Percentiles rank a stretch among this genome's conserved stretches.
These are phyloP conservation scores for Geranium brycei DNA, from an alignment of 345 rosid species.

Conservation along the genomic window DNA sequence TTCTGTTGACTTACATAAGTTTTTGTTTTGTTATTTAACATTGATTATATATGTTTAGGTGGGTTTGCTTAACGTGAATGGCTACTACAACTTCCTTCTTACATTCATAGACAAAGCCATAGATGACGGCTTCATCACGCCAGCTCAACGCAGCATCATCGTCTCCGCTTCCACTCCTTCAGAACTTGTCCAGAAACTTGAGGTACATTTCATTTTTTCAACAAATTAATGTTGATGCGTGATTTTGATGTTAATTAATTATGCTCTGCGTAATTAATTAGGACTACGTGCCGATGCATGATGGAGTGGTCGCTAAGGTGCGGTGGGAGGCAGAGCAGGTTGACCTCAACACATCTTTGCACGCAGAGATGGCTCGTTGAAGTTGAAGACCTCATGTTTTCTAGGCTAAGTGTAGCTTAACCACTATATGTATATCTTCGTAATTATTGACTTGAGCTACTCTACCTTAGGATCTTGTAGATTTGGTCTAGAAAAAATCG, in stretches of 20 bases:
- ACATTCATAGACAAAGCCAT: constrained; percentile 40
- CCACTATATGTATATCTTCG: no score
- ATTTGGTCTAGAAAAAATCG: no score
- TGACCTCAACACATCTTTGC: constrained; percentile 37
- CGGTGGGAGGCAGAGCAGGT: constrained; percentile 56
- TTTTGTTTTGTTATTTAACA: no score
- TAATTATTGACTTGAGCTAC: no score
- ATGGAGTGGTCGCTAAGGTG: constrained; percentile 31
- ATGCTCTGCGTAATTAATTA: constrained; percentile 1
- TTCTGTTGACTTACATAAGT: no score
- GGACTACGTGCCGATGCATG: constrained; percentile 55
- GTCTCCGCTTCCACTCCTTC: constrained; percentile 45
- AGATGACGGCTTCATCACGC: constrained; percentile 40
- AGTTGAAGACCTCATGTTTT: neutral
- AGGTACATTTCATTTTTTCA: constrained; percentile 21
- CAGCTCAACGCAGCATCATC: constrained; percentile 45
- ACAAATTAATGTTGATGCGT: neutral
- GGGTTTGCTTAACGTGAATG: constrained; percentile 40
- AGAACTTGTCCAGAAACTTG: constrained; percentile 48
- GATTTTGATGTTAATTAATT: no score
- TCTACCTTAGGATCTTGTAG: no score
- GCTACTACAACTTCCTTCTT: constrained; percentile 29
- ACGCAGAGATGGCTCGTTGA: constrained; percentile 44
- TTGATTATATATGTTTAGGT: constrained; percentile 15
- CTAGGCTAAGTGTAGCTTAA: no score